Evolutionary conservation across 1,139 yeast species (phyloP), one percentile per base, ranked within the genome.

Genomic region (Debaryomyces psychrophilus): DNA sequence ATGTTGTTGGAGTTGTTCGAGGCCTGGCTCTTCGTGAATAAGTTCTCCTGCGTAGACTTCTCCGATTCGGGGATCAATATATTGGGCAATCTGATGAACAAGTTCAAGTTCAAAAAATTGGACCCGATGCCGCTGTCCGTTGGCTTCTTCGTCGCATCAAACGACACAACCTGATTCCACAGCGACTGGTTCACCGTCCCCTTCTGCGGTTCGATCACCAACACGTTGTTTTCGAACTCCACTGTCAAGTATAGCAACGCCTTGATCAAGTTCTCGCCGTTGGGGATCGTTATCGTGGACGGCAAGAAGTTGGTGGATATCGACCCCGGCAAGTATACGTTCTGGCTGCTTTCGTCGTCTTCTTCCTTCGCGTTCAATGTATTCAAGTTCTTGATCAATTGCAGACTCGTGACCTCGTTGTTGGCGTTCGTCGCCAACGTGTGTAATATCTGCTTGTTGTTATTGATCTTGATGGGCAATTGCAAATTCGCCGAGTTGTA

Each of bases 91-190:
- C 93, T 76, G 44, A 87, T 84, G 62, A 87, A 90, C 29, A 88
- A 77, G 64, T 87, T 92, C 46, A 90, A 71, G 54, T 81, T 84
- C 67, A 81, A 59, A 74, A 83, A 61, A 66, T 66, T 63, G 56
- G 77, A 66, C 35, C 77, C 71, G 2, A 67, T 61, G 26, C 51
- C 53, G 35, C 40, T 42, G 36, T 25, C 36, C 8, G 45, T 37
- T n/a, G 64, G 68, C 53, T 73, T 76, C 40, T 89, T 81, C 9
- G 95, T 85, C 22, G 92, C 96, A 75, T 93, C 99, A 63, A 93
- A 93, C 8, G 92, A 84, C 9, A 96, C 88, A 17, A 89, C 90
- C 56, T 87, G 88, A 64, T 90, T 92, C 83, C 96, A 93, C 18
- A 68, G 75, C 44, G 69, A 74, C 57, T 67, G 75, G 56, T 59